Percentiles rank a stretch among this genome's conserved stretches.
Conservation (phyloP, 2,329 filamentous ascomycete species). For the Venturia oleaginea region DNA sequence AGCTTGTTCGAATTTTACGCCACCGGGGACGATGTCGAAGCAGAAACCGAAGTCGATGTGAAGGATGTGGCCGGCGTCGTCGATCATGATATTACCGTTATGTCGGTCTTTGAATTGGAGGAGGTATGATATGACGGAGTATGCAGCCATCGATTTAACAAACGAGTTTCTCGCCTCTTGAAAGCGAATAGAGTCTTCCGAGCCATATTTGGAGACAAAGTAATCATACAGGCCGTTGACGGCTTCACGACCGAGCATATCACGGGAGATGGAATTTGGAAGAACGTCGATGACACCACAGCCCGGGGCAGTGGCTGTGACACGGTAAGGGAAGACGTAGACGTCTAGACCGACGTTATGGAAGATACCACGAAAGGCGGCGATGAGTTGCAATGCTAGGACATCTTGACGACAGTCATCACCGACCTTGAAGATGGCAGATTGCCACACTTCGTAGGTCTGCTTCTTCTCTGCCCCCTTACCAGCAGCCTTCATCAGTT, state of each 20-base stretch:
- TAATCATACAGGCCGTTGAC: constrained; percentile 98
- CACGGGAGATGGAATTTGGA: constrained; percentile 93
- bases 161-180: constrained; percentile 95
- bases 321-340: constrained; percentile 92
- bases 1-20: constrained; percentile 93
- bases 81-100: constrained; percentile 99
- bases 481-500: constrained; percentile 1
- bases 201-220: constrained; percentile 94
- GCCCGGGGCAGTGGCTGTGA: constrained; percentile 92
- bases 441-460: constrained; percentile 81
- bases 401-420: constrained; percentile 98
- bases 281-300: constrained; percentile 98
- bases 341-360: constrained; percentile 90
- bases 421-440: constrained; percentile 98
- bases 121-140: constrained; percentile 92
- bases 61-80: constrained; percentile 91
- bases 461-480: constrained; percentile 36
- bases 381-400: constrained; percentile 93
- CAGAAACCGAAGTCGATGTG: constrained; percentile 99
- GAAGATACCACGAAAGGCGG: constrained; percentile 95
- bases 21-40: constrained; percentile 95
- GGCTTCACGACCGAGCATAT: constrained; percentile 96
- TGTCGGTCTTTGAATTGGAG: constrained; percentile 98
- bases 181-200: constrained; percentile 88
- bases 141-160: constrained; percentile 98